Percentiles rank a stretch among this genome's conserved stretches.
Evolutionary conservation across 495 filamentous ascomycete genomes (phyloP).

Genomic region (Hypoxylon lenormandii): DNA sequence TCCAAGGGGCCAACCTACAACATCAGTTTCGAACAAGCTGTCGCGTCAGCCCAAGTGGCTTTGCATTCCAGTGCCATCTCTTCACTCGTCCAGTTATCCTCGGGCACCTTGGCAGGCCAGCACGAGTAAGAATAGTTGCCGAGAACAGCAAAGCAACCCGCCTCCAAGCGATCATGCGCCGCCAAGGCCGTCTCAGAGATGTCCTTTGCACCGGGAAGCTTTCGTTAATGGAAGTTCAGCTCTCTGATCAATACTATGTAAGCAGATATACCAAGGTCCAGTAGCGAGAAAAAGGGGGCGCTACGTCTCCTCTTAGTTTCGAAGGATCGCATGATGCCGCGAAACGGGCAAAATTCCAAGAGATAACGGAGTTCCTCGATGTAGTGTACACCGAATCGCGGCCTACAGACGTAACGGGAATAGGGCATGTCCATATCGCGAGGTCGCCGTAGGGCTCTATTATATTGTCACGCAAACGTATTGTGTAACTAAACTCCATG

Average conservation of each 20-base stretch:
- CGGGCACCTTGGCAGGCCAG: conserved; percentile 11
- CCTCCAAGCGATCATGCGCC: conserved; percentile 8
- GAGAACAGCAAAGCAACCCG: conserved; percentile 10
- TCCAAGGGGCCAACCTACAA: background rate
- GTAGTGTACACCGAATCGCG: conserved; percentile 5
- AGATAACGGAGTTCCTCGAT: conserved; percentile 6
- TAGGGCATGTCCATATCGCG: background rate
- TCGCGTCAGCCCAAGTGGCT: background rate
- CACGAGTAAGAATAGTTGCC: conserved; percentile 12
- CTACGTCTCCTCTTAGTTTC: background rate
- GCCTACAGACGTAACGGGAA: conserved; percentile 9
- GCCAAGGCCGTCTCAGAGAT: conserved; percentile 22
- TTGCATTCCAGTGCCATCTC: background rate
- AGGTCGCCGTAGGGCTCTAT: conserved; percentile 3
- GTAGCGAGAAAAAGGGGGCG: background rate
- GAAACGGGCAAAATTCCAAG: background rate
- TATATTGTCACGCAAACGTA: conserved; percentile 25
- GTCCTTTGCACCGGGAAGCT: conserved; percentile 32
- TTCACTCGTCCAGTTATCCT: background rate
- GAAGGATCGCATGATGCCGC: too few relatives aligned
- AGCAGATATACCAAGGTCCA: background rate
- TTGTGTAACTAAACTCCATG: conserved; percentile 32
- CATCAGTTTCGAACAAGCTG: background rate
- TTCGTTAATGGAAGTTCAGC: conserved; percentile 1
- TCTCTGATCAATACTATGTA: background rate